Base-by-base conservation (phyloP, 768 basidiomycete species). In the Mycena rebaudengoi region DNA sequence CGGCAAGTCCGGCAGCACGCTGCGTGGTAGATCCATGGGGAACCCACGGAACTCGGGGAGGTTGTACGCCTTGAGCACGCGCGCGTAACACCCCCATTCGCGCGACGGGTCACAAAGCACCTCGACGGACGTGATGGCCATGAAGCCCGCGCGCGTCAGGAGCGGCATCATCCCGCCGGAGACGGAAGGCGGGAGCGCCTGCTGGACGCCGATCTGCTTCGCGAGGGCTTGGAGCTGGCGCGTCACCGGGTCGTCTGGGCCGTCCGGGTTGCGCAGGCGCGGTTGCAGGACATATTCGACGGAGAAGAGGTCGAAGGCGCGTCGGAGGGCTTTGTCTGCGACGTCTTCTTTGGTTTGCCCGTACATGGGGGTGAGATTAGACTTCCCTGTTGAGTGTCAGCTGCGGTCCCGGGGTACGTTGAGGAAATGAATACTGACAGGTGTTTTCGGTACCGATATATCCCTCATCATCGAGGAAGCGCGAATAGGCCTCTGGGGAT, bases 321-420 rank as follows among this genome's bases (percentile, higher is more conserved):
- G 66, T 28, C 37, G 50, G 5, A 69, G 54, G 2, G 65, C 61
- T 11, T 45, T 44, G 57, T 69, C 68, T 10, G 68, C 68, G 26
- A 29, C 23, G 6, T 60, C 59, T 44, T 69, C 58, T 28, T 63
- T 66, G 7, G 65, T 46, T 23, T 63, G 30, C 4, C 65, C 62
- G 30, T 49, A 29, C 4, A 28, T 30, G 3, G 52, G 29, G 29
- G 60, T 41, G 16, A 58, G 62, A 35, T 55, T 64, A 0, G 46
- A 40, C 44, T 64, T 39, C 59, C 55, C 46, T 66, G 29, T 28
- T 52, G 29, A 16, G 45, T 26, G 12, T 52, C 14, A 46, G 54
- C 21, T 13, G 10, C 40, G 13, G 20, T 8, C n/a, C 41, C 13
- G 5, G 14, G 32, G 20, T 11, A 14, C 6, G 5, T n/a, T 30